A percentile compares a stretch with the other conserved stretches of the same genome.
phyloP scores from a whole-genome alignment of 2,329 filamentous ascomycete species.

The Trichophyton simii region DNA sequence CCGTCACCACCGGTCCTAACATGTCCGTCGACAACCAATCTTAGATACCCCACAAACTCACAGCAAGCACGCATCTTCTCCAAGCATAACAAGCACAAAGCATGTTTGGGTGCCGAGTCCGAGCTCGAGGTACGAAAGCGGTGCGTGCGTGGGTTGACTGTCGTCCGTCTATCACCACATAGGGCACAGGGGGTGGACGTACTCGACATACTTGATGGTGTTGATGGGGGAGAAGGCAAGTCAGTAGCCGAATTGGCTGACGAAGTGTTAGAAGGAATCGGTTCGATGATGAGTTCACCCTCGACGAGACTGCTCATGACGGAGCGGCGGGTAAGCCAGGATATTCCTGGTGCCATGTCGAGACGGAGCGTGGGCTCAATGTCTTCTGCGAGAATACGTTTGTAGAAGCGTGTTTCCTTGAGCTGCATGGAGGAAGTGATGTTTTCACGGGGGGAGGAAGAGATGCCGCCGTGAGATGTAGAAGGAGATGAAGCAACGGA shows the following conservation, averaged over 20 bases:
- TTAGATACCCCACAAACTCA: conserved; percentile 81
- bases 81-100: conserved; percentile 80
- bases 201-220: conserved; percentile 17
- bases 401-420: conserved; percentile 90
- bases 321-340: conserved; percentile 79
- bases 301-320: conserved; percentile 74
- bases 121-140: conserved; percentile 81
- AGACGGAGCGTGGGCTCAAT: conserved; percentile 87
- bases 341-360: conserved; percentile 78
- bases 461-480: conserved; percentile 28
- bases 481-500: conserved; percentile 26
- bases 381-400: conserved; percentile 75
- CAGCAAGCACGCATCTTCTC: conserved; percentile 73
- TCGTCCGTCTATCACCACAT: conserved; percentile 71
- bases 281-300: conserved; percentile 79
- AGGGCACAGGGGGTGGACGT: conserved; percentile 61
- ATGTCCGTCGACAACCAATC: conserved; percentile 84
- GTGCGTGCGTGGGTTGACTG: conserved; percentile 64
- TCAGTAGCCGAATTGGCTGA: conserved; percentile 18
- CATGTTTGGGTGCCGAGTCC: conserved; percentile 76
- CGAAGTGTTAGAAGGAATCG: conserved; percentile 48
- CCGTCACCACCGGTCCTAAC: conserved; percentile 60
- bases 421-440: conserved; percentile 43
- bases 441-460: conserved; percentile 30
- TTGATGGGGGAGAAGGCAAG: neutral